A percentile compares a stretch with the other conserved stretches of the same genome.
phyloP scores from a whole-genome alignment of 225 moss, liverwort and hornwort species.

The Physcomitrellopsis africana region DNA sequence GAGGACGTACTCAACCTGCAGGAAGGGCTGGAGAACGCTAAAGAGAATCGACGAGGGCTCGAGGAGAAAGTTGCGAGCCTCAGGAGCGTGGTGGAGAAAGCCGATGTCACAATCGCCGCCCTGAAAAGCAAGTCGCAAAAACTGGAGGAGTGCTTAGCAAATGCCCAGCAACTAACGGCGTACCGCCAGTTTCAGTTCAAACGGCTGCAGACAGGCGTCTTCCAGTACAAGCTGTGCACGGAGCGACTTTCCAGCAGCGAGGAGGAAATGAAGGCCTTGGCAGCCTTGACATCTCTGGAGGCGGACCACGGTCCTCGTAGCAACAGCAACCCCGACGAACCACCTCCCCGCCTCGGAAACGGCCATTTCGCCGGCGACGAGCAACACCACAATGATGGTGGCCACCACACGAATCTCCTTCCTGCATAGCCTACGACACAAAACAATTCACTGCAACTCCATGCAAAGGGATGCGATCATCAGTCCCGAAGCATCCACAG shows the following conservation, averaged over 20 bases:
- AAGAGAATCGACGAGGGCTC: conserved; percentile 39
- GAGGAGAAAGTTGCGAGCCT: conserved; percentile 59
- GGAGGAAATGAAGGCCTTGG: conserved; percentile 60
- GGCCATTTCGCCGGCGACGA: conserved; percentile 39
- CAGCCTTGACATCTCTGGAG: conserved; percentile 42
- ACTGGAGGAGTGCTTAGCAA: conserved; percentile 52
- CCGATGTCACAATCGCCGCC: conserved; percentile 52
- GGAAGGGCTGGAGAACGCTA: conserved; percentile 51
- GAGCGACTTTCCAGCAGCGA: conserved; percentile 58
- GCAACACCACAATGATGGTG: conserved; percentile 33
- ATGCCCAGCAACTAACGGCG: conserved; percentile 39
- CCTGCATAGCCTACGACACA: no score
- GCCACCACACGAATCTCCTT: no score
- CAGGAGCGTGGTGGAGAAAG: conserved; percentile 57
- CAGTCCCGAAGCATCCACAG: no score
- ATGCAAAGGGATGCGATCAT: no score
- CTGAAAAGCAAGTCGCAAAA: conserved; percentile 57
- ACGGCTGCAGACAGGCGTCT: conserved; percentile 53
- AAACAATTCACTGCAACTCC: no score
- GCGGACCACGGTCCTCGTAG: conserved; percentile 35
- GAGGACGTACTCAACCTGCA: conserved; percentile 53
- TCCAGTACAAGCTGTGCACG: conserved; percentile 55
- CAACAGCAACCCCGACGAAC: conserved; percentile 31
- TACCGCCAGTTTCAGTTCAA: conserved; percentile 64
- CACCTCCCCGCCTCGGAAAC: conserved; percentile 35